phyloP scores from a whole-genome alignment of 306 rosid genomes.

The Mucuna pruriens region DNA sequence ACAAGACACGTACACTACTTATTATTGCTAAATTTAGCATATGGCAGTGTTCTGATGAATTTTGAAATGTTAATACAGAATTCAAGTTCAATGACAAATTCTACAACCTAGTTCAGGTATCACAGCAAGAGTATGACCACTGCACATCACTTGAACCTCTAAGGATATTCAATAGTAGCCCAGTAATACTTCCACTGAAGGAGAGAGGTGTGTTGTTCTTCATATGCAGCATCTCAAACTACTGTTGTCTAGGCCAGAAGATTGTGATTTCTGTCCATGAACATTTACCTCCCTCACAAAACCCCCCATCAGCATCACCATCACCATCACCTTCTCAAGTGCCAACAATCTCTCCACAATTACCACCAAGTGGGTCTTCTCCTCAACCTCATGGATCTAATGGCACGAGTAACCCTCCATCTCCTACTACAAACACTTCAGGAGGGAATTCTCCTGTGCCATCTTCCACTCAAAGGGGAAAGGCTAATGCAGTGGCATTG shows the following conservation, averaged over 20 bases:
- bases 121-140: constrained; percentile 43
- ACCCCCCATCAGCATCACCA: constrained; percentile 33
- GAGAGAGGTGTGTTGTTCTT: constrained; percentile 34
- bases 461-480: constrained; percentile 7
- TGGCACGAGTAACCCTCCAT: constrained; percentile 5
- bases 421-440: neutral
- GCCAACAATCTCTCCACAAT: constrained; percentile 9
- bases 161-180: constrained; percentile 43
- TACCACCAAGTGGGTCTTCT: constrained; percentile 29
- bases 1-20: neutral
- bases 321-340: constrained; percentile 24
- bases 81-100: constrained; percentile 46
- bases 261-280: constrained; percentile 37
- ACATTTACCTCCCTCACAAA: neutral
- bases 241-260: constrained; percentile 50
- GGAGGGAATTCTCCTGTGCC: constrained; percentile 33
- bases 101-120: constrained; percentile 50
- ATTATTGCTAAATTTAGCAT: neutral
- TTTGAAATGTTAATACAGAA: constrained; percentile 28
- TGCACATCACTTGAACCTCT: constrained; percentile 45
- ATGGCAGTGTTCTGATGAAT: neutral
- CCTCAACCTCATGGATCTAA: constrained; percentile 27
- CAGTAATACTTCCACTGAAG: constrained; percentile 35
- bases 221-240: constrained; percentile 44
- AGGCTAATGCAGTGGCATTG: constrained; percentile 26